Percentiles rank a stretch among this genome's conserved stretches.
Conservation (phyloP, 345 rosid species). For the Arabis alpina region DNA sequence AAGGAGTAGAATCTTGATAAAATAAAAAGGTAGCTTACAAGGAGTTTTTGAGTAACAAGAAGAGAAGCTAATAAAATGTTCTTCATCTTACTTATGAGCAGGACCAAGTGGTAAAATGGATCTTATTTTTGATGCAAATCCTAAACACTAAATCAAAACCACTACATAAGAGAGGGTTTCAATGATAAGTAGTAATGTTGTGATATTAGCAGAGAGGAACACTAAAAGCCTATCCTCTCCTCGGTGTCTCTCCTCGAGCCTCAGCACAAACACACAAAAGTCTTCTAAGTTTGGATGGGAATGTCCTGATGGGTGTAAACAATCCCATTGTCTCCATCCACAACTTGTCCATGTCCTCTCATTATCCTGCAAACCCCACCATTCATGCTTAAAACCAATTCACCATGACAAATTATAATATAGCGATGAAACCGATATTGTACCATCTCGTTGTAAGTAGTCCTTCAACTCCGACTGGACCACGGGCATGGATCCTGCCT, state of each 20-base stretch:
- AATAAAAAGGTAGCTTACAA: slow-evolving; percentile 40
- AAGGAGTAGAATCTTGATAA: background rate
- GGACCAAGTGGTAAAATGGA: slow-evolving; percentile 34
- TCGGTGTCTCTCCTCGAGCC: slow-evolving; percentile 29
- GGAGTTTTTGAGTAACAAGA: background rate
- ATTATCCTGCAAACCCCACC: slow-evolving; percentile 70
- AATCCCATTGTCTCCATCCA: slow-evolving; percentile 84
- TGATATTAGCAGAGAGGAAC: slow-evolving; percentile 40
- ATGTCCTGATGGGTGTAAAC: slow-evolving; percentile 74
- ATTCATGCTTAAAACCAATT: too few relatives aligned
- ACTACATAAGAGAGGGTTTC: slow-evolving; percentile 45
- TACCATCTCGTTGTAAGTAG: slow-evolving; percentile 96
- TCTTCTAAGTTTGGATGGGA: slow-evolving; percentile 42
- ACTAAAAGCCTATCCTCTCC: slow-evolving; percentile 42
- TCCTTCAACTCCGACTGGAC: slow-evolving; percentile 99
- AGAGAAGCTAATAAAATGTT: slow-evolving; percentile 33
- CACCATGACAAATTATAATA: too few relatives aligned
- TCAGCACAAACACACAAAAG: slow-evolving; percentile 19
- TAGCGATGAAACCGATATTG: too few relatives aligned
- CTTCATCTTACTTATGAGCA: slow-evolving; percentile 40
- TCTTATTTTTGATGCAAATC: slow-evolving; percentile 41
- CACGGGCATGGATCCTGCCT: slow-evolving; percentile 97
- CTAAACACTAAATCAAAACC: slow-evolving; percentile 44
- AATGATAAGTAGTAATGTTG: slow-evolving; percentile 15
- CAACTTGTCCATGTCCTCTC: slow-evolving; percentile 92